Evolutionary conservation across 495 filamentous ascomycete species (phyloP), one percentile per base, ranked within the genome.

Genomic region (Recurvomyces mirabilis): DNA sequence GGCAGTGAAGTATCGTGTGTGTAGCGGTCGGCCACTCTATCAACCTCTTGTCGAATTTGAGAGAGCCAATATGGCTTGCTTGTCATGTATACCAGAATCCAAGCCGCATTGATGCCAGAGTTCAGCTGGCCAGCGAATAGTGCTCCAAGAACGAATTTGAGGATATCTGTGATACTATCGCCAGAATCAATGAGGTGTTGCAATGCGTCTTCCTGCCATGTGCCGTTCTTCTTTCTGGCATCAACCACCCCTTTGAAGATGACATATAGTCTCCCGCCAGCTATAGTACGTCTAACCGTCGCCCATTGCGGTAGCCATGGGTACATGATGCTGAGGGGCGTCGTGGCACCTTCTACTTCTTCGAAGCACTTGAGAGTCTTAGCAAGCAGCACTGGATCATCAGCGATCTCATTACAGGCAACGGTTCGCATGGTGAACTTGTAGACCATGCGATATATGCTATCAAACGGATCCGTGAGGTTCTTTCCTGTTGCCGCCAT

Each of bases 161-260:
- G 52, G 36, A 70, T 64, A 17, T 62, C 47, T 10, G 35, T 37
- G 13, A 57, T 56, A 14, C 38, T 49, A 19, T 66, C 61, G 13
- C 61, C 65, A 13, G 51, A 36, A 33, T 73, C 69, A 0, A 72
- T 53, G 23, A 72, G 38, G 26, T 54, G 64, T 51, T 72, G 69
- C 47, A 71, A 22, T 1, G 68, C 43, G 52, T 74, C 70, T 3
- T 71, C 63, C 22, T 55, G 53, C 26, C 61, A 53, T 15, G 38
- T 43, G 2, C 63, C 66, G 5, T 45, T 60, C 44, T 53, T 61
- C 36, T 59, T 60, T 6, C 70, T 54, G 31, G 57, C 48, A 38
- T 68, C 51, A 18, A 69, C 55, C 29, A 69, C 54, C 2, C 53
- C 51, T 26, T 61, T 56, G 32, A 74, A 42, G 26, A 67, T 46